Percentiles rank a stretch among this genome's conserved stretches.
phyloP scores from a whole-genome alignment of 352 stramenopile genomes.

The Pythium volutum region DNA sequence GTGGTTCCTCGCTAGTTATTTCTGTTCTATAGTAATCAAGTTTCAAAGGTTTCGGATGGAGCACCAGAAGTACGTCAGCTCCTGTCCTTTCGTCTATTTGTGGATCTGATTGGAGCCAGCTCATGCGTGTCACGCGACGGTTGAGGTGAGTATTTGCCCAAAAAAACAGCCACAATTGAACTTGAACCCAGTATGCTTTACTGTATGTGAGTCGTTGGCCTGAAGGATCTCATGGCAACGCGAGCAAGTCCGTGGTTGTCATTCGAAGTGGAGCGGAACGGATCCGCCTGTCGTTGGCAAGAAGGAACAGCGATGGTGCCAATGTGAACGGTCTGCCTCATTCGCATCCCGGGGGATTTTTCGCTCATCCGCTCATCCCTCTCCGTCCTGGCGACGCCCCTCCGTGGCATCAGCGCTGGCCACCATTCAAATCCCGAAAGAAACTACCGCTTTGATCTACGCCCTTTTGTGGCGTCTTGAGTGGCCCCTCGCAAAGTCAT shows the following conservation, averaged over 20 bases:
- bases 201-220: no score
- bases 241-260: conserved; percentile 4
- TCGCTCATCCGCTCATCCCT: background rate
- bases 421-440: background rate
- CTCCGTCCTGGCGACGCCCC: no score
- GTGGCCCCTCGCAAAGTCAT: background rate
- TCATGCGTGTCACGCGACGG: conserved; percentile 19
- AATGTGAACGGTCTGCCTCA: background rate
- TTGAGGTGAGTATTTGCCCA: conserved; percentile 27
- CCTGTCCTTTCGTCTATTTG: conserved; percentile 15
- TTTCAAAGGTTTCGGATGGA: conserved; percentile 16
- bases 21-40: background rate
- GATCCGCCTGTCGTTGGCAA: conserved; percentile 8
- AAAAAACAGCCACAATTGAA: no score
- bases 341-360: background rate
- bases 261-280: background rate
- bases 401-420: background rate
- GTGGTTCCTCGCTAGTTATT: conserved; percentile 3
- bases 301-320: conserved; percentile 8
- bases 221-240: no score
- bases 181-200: no score
- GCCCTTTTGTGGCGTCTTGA: background rate
- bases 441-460: no score
- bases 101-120: conserved; percentile 20
- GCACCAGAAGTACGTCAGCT: conserved; percentile 16